These are phyloP conservation scores for Lasiosphaeria miniovina DNA, from an alignment of 495 filamentous ascomycete species.

Conservation along the genomic window DNA sequence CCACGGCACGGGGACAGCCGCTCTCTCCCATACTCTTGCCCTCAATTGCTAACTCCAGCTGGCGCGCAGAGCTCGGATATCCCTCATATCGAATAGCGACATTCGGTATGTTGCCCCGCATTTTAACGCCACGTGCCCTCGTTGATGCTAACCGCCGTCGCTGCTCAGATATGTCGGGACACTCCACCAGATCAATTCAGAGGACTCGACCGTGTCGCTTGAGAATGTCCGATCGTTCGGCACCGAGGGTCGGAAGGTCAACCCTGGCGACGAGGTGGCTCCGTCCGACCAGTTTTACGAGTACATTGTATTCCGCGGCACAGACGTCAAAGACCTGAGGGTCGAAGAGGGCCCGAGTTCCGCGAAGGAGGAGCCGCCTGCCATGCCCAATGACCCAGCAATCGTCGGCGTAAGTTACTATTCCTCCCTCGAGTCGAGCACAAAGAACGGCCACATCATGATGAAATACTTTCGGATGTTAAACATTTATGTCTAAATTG, in stretches of 20 bases:
- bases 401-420: conserved; percentile 85
- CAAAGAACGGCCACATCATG: conserved; percentile 43
- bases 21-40: neutral
- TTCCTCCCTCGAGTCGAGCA: conserved; percentile 1
- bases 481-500: conserved; percentile 74
- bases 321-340: conserved; percentile 95
- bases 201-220: conserved; percentile 90
- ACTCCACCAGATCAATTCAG: conserved; percentile 96
- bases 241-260: conserved; percentile 81
- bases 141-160: conserved; percentile 5
- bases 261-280: conserved; percentile 74
- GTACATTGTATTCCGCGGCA: conserved; percentile 98
- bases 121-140: neutral
- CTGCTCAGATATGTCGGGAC: conserved; percentile 81
- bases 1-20: conserved; percentile 1
- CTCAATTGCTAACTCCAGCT: conserved; percentile 22
- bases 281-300: conserved; percentile 86
- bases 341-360: conserved; percentile 71
- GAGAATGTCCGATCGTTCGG: conserved; percentile 92
- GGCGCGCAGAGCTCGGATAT: conserved; percentile 64
- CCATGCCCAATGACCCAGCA: conserved; percentile 90
- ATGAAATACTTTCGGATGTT: conserved; percentile 85
- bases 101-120: conserved; percentile 65
- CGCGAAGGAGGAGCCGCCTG: conserved; percentile 69
- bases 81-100: conserved; percentile 93